Conservation (phyloP, 1,284 basidiomycete species). For the Melampsora larici-populina region DNA sequence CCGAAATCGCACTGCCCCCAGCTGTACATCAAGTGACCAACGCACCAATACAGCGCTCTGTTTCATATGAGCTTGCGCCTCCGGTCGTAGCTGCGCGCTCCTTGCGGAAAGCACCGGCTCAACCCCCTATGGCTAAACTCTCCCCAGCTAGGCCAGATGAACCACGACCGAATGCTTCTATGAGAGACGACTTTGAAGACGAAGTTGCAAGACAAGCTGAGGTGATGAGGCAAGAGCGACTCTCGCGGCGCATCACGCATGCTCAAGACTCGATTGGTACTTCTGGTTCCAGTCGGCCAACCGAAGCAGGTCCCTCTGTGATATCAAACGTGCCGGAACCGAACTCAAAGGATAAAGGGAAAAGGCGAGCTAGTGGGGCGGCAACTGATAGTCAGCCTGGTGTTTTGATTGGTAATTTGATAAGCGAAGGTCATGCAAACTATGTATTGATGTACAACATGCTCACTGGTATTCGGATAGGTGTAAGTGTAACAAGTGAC, state of each 20-base stretch:
- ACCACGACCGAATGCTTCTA: no score
- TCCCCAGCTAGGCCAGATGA: no score
- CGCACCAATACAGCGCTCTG: no score
- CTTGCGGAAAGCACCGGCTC: no score
- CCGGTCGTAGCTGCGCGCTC: no score
- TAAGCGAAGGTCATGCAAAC: conserved; percentile 95
- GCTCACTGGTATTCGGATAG: conserved; percentile 95
- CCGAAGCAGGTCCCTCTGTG: neutral
- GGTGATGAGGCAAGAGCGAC: conserved; percentile 23
- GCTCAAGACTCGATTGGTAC: neutral
- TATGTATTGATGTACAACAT: conserved; percentile 99
- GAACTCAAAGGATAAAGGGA: neutral
- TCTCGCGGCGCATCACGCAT: conserved; percentile 6
- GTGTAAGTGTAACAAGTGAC: conserved; percentile 60
- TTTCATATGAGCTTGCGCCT: no score
- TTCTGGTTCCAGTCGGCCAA: neutral
- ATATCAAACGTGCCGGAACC: neutral
- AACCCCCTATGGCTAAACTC: no score
- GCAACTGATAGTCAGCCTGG: conserved; percentile 45
- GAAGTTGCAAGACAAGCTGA: conserved; percentile 20
- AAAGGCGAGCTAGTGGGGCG: conserved; percentile 6
- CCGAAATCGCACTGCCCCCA: no score
- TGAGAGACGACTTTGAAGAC: conserved; percentile 9
- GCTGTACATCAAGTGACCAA: no score
- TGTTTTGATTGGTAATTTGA: conserved; percentile 86